Evolutionary conservation across 805 yeast species (phyloP).

Genomic region (Sungouiozyma ichnusensis): DNA sequence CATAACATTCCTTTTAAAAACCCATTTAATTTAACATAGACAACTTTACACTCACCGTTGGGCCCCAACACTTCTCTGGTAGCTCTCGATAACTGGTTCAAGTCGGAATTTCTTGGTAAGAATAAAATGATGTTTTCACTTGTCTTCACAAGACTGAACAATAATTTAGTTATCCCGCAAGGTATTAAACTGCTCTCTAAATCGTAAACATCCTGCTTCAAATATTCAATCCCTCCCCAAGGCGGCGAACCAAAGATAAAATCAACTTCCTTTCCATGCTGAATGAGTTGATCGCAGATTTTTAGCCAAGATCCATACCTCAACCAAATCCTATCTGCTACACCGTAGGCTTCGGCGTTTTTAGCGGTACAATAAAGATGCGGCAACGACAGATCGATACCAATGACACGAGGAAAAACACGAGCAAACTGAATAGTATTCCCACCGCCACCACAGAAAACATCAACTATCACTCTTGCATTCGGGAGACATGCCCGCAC

Average conservation of each 20-base stretch:
- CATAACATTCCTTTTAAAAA: constrained; percentile 45
- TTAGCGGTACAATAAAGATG: constrained; percentile 57
- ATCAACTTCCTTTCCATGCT: constrained; percentile 13
- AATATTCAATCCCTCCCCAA: constrained; percentile 75
- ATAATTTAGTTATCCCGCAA: constrained; percentile 35
- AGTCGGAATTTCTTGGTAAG: constrained; percentile 50
- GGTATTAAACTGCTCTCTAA: constrained; percentile 38
- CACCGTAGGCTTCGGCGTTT: constrained; percentile 57
- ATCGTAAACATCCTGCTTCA: constrained; percentile 35
- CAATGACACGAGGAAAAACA: constrained; percentile 45
- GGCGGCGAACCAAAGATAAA: constrained; percentile 72
- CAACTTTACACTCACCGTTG: constrained; percentile 35
- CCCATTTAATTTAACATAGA: constrained; percentile 34
- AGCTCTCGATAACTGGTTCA: constrained; percentile 40
- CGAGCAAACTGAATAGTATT: constrained; percentile 68
- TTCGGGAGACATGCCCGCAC: constrained; percentile 42
- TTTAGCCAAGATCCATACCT: constrained; percentile 38
- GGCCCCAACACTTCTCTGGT: constrained; percentile 39
- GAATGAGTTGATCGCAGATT: constrained; percentile 2
- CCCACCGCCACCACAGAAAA: constrained; percentile 86
- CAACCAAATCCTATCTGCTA: constrained; percentile 40
- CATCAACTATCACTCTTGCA: constrained; percentile 43
- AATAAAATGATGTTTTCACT: constrained; percentile 45
- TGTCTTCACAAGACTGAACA: constrained; percentile 34
- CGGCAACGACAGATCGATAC: constrained; percentile 49